Evolutionary conservation across 192 early-diverging fungal species (phyloP), one percentile per base, ranked within the genome.

Genomic region (Lobosporangium transversale): DNA sequence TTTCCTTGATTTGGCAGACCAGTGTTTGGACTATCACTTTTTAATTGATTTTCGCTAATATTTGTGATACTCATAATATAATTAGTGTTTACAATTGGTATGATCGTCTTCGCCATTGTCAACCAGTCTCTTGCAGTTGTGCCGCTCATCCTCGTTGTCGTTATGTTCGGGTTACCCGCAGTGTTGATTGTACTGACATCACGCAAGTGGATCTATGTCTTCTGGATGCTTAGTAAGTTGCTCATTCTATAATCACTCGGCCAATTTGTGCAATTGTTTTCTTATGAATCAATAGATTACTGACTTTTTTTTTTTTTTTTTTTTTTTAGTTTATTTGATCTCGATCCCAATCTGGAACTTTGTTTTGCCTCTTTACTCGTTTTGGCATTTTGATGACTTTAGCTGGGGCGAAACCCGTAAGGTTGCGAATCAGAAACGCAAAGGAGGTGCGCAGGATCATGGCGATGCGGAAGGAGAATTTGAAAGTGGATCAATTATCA

Each of bases 301-400:
- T 43, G 14, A 51, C 26, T 23, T 1, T 9, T 21, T 15, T n/a
- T 45, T 54, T 53, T 18, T 12, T 47, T 8, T 55, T 89, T 90
- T 90, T 85, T 57, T 36, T 20, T 18, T 92, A 68, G 84, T 97
- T 12, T 91, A 89, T 56, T 79, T 93, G 50, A 51, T 90, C 31
- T 91, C 96, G 14, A 82, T 97, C 30, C 97, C 97, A 14, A 70
- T 98, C 18, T 98, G 97, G 97, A 96, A 98, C 78, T 87, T 97
- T 56, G 67, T 98, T 37, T 86, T 98, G 26, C 97, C 97, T 7
- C 43, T 91, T 0, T 98, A 98, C 66, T 89, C 95, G 7, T 96
- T 92, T 82, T 96, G 94, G 94, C 92, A 95, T 78, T 95, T 95
- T 82, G 93, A 94, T 73, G 94, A 96, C 66, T 96, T 96, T 55